Base-by-base conservation (phyloP, 2,329 filamentous ascomycete genomes). In the Pseudogymnoascus sp. region DNA sequence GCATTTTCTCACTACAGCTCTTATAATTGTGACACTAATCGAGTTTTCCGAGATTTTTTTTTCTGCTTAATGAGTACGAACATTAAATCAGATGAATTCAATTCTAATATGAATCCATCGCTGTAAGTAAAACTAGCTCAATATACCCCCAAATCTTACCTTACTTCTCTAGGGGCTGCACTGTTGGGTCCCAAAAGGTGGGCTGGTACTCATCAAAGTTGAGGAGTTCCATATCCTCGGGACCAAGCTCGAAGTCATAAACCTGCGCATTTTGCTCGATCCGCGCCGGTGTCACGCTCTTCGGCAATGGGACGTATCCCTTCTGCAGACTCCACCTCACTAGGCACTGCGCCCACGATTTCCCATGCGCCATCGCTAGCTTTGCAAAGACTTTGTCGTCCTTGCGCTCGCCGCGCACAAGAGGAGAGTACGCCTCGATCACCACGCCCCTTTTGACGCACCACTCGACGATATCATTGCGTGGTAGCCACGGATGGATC, bases 311-410 rank as follows among this genome's bases (percentile, higher is more conserved):
- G 35, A 89, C 80, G 72, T 84, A 86, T 3, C 84, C 88, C 76
- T 90, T 92, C 75, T 96, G 89, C 74, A 96, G 74, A 67, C 88
- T 89, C 82, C 91, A 96, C 66, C 91, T 82, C 59, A 96, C 76
- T 69, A 96, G 75, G 8, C 96, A 77, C 79, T 96, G 92, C 8
- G 89, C 88, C 64, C 88, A 84, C 6, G 84, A 84, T 76, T 88
- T 92, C 66, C 79, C 80, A 72, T 94, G 84, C 76, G 91, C 92
- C 69, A 87, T 78, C 0, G 86, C 84, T 62, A 95, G 75, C 12
- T 78, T 78, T 64, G 82, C 80, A 33, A 94, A 77, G 11, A 82
- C 83, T 65, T 82, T 77, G 66, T 95, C 88, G 41, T 86, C 84
- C 66, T 86, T 85, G 67, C 91, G 87, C 76, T 88, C 77, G 62